A percentile compares a stretch with the other conserved stretches of the same genome.
Conservation (phyloP, 352 stramenopile genomes). For the Saprolegnia diclina region DNA sequence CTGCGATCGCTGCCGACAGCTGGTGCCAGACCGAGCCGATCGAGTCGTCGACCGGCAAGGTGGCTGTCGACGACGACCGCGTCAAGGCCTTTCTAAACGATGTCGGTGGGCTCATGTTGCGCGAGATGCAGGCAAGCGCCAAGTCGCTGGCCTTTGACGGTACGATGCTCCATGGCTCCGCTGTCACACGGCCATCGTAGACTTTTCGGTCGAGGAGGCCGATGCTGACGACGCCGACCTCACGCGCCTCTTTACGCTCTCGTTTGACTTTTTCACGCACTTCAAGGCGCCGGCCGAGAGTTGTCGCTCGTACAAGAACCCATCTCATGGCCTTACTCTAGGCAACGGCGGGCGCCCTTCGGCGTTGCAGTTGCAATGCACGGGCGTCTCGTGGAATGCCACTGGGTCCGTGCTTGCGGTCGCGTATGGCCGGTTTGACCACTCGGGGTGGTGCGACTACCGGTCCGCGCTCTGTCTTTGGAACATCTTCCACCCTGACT, state of each 20-base stretch:
- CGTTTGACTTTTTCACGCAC: slow-evolving; percentile 67
- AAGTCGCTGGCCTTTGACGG: slow-evolving; percentile 44
- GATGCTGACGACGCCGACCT: slow-evolving; percentile 63
- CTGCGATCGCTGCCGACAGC: slow-evolving; percentile 17
- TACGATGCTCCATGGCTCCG: slow-evolving; percentile 17
- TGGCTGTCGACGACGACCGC: slow-evolving; percentile 31
- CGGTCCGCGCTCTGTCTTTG: slow-evolving; percentile 79
- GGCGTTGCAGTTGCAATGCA: slow-evolving; percentile 68
- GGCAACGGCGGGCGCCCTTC: slow-evolving; percentile 23
- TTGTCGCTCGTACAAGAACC: background rate
- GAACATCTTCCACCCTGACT: slow-evolving; percentile 77
- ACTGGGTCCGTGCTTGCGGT: slow-evolving; percentile 79
- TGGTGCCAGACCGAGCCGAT: slow-evolving; percentile 16
- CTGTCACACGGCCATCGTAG: slow-evolving; percentile 26
- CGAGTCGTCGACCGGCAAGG: background rate
- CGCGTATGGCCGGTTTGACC: slow-evolving; percentile 77
- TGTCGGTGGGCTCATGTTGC: slow-evolving; percentile 49
- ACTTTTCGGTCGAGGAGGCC: slow-evolving; percentile 51
- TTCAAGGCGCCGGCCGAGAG: slow-evolving; percentile 39
- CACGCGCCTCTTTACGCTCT: slow-evolving; percentile 50
- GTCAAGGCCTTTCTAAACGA: slow-evolving; percentile 38
- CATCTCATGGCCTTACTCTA: background rate
- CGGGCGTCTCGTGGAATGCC: slow-evolving; percentile 80
- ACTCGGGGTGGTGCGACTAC: slow-evolving; percentile 84
- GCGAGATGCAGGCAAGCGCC: slow-evolving; percentile 46